phyloP scores from a whole-genome alignment of 2,329 filamentous ascomycete species.

The Epichloe gansuensis region DNA sequence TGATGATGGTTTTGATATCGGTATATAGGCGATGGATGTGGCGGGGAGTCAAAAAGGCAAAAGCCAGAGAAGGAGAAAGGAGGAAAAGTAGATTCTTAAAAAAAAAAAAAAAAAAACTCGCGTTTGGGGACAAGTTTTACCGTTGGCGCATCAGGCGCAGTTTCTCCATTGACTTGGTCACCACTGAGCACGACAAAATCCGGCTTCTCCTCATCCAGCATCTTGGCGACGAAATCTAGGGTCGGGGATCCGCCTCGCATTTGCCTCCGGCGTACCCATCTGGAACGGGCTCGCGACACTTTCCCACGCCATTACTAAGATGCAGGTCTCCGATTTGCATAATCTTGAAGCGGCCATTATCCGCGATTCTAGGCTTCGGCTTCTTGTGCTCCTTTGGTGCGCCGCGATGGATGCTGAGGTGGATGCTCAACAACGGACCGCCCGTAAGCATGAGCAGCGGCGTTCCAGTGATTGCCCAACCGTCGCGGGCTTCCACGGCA shows the following conservation, averaged over 20 bases:
- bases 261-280: slow-evolving; percentile 57
- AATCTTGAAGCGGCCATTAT: slow-evolving; percentile 93
- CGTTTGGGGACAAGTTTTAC: slow-evolving; percentile 30
- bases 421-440: slow-evolving; percentile 52
- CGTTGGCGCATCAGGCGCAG: slow-evolving; percentile 79
- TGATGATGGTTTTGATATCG: slow-evolving; percentile 7
- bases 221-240: slow-evolving; percentile 70
- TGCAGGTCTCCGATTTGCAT: slow-evolving; percentile 94
- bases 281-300: slow-evolving; percentile 77
- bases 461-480: slow-evolving; percentile 70
- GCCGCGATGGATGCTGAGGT: slow-evolving; percentile 69
- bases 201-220: slow-evolving; percentile 87
- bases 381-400: slow-evolving; percentile 50
- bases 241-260: slow-evolving; percentile 91
- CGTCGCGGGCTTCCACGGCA: slow-evolving; percentile 75
- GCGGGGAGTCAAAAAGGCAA: neutral
- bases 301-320: slow-evolving; percentile 76
- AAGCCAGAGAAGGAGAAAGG: neutral
- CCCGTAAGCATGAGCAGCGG: slow-evolving; percentile 58
- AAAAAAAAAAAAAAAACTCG: too few species aligned
- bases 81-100: neutral
- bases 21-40: too few species aligned
- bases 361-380: slow-evolving; percentile 63
- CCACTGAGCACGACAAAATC: slow-evolving; percentile 86
- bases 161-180: slow-evolving; percentile 92